phyloP scores from a whole-genome alignment of 176 grass and related monocot genomes.

The Themeda triandra region DNA sequence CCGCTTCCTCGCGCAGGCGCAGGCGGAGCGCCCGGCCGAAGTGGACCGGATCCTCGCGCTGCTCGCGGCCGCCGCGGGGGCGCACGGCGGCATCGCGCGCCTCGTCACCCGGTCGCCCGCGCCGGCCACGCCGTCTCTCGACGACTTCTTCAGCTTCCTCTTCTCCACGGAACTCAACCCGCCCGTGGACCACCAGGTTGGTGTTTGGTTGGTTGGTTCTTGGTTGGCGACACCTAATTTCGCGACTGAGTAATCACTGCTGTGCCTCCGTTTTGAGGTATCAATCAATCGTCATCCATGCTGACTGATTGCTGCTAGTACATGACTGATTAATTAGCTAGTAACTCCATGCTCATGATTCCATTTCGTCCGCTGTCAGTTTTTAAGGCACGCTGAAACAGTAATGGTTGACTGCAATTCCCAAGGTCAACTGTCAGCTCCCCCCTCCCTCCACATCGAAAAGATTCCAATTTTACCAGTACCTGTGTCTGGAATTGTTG shows the following conservation, averaged over 20 bases:
- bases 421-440: not conserved
- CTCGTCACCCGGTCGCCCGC: slow-evolving; percentile 15
- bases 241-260: not conserved
- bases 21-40: slow-evolving; percentile 43
- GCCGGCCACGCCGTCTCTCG: slow-evolving; percentile 11
- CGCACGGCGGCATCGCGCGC: slow-evolving; percentile 22
- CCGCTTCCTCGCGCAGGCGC: slow-evolving; percentile 40
- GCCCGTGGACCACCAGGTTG: slow-evolving; percentile 38
- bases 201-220: not conserved
- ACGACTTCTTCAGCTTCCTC: slow-evolving; percentile 70
- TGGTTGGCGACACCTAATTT: not conserved
- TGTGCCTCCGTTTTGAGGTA: not conserved
- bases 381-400: too few species aligned
- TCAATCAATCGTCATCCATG: too few species aligned
- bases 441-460: not conserved
- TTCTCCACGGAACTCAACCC: slow-evolving; percentile 71
- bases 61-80: not conserved
- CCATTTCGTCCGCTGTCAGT: not conserved
- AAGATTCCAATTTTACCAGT: not conserved
- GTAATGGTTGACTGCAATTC: not conserved
- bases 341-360: too few species aligned
- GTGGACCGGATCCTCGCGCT: slow-evolving; percentile 35
- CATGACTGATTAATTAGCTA: too few species aligned
- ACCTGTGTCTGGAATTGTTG: not conserved
- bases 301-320: too few species aligned